phyloP scores from a whole-genome alignment of 1,139 yeast species.

The Taiozyma sp. region DNA sequence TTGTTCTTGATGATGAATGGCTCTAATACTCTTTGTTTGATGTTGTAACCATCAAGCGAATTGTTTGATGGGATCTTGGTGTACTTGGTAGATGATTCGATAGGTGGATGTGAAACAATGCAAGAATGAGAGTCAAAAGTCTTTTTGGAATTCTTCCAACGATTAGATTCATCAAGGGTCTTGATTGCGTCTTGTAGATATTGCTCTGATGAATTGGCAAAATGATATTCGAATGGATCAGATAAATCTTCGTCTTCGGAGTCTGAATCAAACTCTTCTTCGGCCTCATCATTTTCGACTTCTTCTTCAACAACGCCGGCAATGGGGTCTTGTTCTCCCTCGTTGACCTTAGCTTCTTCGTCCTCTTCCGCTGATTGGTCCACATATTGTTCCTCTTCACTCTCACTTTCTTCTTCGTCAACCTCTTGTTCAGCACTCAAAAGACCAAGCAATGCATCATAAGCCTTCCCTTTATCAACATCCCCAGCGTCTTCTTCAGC shows the following conservation, averaged over 20 bases:
- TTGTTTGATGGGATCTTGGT: constrained; percentile 14
- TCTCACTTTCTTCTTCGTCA: constrained; percentile 22
- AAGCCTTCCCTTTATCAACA: constrained; percentile 45
- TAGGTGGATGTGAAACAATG: constrained; percentile 17
- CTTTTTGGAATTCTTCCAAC: constrained; percentile 17
- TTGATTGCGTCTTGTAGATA: constrained; percentile 30
- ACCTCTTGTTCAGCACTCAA: constrained; percentile 47
- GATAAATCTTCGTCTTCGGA: constrained; percentile 32
- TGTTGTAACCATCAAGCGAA: constrained; percentile 27
- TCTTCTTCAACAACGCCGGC: constrained; percentile 33
- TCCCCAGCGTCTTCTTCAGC: constrained; percentile 15
- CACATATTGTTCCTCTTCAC: constrained; percentile 21
- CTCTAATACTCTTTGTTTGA: constrained; percentile 28
- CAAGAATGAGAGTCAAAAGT: constrained; percentile 8
- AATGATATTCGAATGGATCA: constrained; percentile 78
- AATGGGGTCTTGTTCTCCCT: constrained; percentile 33
- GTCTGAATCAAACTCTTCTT: constrained; percentile 29
- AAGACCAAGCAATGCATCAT: constrained; percentile 71
- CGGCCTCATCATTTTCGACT: constrained; percentile 31
- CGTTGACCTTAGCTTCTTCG: constrained; percentile 27
- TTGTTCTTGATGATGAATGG: constrained; percentile 20
- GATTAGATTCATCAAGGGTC: constrained; percentile 6
- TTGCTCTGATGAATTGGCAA: constrained; percentile 48
- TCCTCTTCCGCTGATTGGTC: constrained; percentile 19
- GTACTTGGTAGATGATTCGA: constrained; percentile 9